phyloP scores from a whole-genome alignment of 441 rosid genomes.

The Mallotus repandus region DNA sequence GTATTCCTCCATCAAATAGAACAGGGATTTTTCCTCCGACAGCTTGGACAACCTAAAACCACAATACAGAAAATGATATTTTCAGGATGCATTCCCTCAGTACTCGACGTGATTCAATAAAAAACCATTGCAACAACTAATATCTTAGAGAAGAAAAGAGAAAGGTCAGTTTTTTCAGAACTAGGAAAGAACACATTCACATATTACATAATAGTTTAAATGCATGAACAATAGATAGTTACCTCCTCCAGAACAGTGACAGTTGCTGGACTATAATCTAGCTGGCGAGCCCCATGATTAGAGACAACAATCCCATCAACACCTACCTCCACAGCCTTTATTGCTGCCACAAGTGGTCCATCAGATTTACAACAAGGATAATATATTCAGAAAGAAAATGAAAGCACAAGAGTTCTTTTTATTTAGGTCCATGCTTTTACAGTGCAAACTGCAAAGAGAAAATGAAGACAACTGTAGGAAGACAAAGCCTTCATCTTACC shows the following conservation, averaged over 20 bases:
- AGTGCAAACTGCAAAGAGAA: background rate
- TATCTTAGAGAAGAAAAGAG: background rate
- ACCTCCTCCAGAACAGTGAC: conserved; percentile 57
- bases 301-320: conserved; percentile 53
- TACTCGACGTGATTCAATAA: background rate
- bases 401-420: background rate
- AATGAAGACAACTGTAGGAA: background rate
- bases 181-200: background rate
- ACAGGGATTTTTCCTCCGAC: conserved; percentile 70
- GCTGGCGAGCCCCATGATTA: conserved; percentile 60
- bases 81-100: background rate
- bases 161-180: background rate
- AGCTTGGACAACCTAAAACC: conserved; percentile 60
- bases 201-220: background rate
- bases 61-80: background rate
- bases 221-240: background rate
- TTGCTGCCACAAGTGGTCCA: conserved; percentile 32
- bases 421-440: too few relatives aligned
- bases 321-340: conserved; percentile 51
- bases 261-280: conserved; percentile 49
- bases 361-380: background rate
- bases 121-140: background rate
- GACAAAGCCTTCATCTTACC: conserved; percentile 44
- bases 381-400: background rate
- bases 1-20: conserved; percentile 77